These are phyloP conservation scores for Phalaenopsis hybrid DNA, from an alignment of 116 monocot species.

Conservation along the genomic window DNA sequence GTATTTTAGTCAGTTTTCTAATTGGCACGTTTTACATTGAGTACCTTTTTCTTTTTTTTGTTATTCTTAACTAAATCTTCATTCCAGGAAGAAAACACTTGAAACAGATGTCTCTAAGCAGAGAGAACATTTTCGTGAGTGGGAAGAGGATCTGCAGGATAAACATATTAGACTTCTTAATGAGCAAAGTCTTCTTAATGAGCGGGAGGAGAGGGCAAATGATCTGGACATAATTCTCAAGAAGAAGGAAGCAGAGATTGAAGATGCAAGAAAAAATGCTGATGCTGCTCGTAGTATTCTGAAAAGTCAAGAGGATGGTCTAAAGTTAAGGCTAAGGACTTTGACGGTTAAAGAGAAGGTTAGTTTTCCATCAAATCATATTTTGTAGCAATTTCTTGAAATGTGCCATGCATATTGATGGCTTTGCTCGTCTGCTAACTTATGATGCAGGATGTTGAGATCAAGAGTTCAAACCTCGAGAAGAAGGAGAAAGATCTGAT, in stretches of 20 bases:
- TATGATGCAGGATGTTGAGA: constrained; percentile 46
- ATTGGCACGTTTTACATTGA: neutral
- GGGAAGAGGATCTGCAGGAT: constrained; percentile 74
- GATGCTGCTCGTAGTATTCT: constrained; percentile 35
- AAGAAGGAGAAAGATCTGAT: constrained; percentile 49
- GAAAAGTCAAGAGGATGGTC: constrained; percentile 60
- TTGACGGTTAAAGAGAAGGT: constrained; percentile 70
- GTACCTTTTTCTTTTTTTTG: neutral
- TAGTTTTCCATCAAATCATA: constrained; percentile 4
- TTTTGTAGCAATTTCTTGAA: neutral
- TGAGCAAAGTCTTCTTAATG: constrained; percentile 72
- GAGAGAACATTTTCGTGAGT: constrained; percentile 49
- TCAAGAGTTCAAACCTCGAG: constrained; percentile 27
- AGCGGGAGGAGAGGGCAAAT: constrained; percentile 66
- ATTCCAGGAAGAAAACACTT: constrained; percentile 39
- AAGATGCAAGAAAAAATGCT: constrained; percentile 34
- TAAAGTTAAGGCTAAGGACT: constrained; percentile 37
- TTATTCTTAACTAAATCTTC: neutral
- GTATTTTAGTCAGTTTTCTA: neutral
- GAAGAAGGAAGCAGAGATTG: constrained; percentile 66
- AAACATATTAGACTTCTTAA: constrained; percentile 77
- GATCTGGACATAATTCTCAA: constrained; percentile 45
- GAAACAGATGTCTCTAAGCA: constrained; percentile 56
- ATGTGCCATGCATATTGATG: neutral
- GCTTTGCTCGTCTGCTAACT: constrained; percentile 1